Conservation (phyloP, 2,329 filamentous ascomycete species). For the Fusarium musae region DNA sequence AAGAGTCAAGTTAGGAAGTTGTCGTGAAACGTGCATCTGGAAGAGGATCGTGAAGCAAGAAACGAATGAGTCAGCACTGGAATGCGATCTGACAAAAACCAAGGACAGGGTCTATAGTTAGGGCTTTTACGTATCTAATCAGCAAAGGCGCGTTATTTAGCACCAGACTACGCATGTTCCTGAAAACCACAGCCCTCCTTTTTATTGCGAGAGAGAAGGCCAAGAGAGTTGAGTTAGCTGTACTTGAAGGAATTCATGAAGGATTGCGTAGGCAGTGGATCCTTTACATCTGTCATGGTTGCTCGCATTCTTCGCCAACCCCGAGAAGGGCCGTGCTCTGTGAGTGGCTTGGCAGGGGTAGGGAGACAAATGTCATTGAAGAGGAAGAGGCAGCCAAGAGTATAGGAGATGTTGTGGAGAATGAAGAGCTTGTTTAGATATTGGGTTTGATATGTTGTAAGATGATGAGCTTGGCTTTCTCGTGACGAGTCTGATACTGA, state of each 20-base stretch:
- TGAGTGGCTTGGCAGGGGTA: slow-evolving; percentile 28
- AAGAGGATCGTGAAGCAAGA: background rate
- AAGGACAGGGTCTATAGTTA: slow-evolving; percentile 1
- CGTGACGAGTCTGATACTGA: background rate
- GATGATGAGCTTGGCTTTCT: background rate
- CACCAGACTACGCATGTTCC: slow-evolving; percentile 2
- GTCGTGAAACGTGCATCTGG: background rate
- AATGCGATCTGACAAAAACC: slow-evolving; percentile 13
- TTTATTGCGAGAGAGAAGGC: background rate
- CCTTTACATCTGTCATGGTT: slow-evolving; percentile 25
- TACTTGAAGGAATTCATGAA: slow-evolving; percentile 5
- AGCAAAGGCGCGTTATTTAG: background rate
- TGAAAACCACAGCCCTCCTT: slow-evolving; percentile 15
- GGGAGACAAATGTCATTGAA: slow-evolving; percentile 7
- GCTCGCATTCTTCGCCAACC: slow-evolving; percentile 36
- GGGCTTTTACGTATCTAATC: slow-evolving; percentile 8
- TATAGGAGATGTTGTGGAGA: slow-evolving; percentile 3
- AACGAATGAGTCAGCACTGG: slow-evolving; percentile 15
- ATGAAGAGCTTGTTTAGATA: slow-evolving; percentile 2
- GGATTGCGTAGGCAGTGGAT: slow-evolving; percentile 34
- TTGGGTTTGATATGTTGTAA: background rate
- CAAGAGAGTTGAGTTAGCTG: slow-evolving; percentile 10
- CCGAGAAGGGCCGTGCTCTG: slow-evolving; percentile 39
- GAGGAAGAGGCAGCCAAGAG: slow-evolving; percentile 33
- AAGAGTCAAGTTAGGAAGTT: background rate